Conservation (phyloP, 1,139 yeast species). For the Sugiyamaella novakii region DNA sequence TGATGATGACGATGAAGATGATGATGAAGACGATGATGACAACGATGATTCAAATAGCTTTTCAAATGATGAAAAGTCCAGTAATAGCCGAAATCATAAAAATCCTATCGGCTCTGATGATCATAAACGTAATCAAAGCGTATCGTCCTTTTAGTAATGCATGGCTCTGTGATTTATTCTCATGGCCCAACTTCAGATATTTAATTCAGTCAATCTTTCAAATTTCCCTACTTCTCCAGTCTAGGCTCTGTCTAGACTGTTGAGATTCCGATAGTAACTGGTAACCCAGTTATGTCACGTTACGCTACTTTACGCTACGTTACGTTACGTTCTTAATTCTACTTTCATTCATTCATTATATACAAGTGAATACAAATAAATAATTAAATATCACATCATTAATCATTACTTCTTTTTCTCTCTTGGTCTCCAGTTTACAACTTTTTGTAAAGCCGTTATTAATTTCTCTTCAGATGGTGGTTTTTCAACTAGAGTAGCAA, state of each 20-base stretch:
- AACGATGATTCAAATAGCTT: slow-evolving; percentile 23
- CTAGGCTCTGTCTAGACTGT: neutral
- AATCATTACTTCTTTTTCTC: slow-evolving; percentile 18
- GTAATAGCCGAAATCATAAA: neutral
- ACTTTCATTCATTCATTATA: slow-evolving; percentile 16
- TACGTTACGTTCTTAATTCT: too few species aligned
- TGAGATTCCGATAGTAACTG: too few species aligned
- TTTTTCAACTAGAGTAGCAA: slow-evolving; percentile 73
- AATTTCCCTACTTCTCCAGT: neutral
- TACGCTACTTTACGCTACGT: too few species aligned
- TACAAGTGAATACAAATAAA: slow-evolving; percentile 7
- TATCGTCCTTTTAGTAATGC: slow-evolving; percentile 1
- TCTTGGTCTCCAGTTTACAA: slow-evolving; percentile 40
- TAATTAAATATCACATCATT: slow-evolving; percentile 9
- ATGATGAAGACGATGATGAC: slow-evolving; percentile 41
- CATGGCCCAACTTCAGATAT: slow-evolving; percentile 14
- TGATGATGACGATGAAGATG: slow-evolving; percentile 43
- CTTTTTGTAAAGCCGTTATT: slow-evolving; percentile 35
- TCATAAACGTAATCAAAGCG: neutral
- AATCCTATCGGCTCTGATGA: neutral
- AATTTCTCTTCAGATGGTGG: slow-evolving; percentile 61
- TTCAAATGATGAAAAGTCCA: neutral
- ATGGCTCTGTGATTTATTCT: slow-evolving; percentile 5
- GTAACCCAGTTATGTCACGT: too few species aligned
- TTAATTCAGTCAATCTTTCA: slow-evolving; percentile 5